Conservation (phyloP, 192 early-diverging fungal species). For the Coemansia sp. region DNA sequence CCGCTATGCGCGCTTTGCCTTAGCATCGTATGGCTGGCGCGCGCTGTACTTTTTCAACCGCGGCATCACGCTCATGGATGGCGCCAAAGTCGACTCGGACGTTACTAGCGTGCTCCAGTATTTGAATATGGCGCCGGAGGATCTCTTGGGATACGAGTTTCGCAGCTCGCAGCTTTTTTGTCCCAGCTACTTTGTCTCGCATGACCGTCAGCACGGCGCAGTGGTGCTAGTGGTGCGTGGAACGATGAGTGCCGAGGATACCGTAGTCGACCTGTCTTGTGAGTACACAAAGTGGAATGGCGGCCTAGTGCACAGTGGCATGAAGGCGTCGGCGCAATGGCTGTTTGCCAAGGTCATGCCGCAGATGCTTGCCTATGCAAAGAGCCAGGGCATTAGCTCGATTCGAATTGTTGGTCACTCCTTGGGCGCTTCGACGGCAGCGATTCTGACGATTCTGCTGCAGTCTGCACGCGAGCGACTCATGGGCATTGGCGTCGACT, state of each 20-base stretch:
- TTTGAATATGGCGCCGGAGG: conserved; percentile 60
- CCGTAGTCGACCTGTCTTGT: conserved; percentile 72
- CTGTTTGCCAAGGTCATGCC: conserved; percentile 67
- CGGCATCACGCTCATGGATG: conserved; percentile 67
- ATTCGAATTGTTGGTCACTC: conserved; percentile 76
- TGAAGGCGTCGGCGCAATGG: conserved; percentile 75
- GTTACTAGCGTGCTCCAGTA: conserved; percentile 64
- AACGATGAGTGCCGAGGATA: conserved; percentile 73
- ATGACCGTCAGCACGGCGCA: conserved; percentile 61
- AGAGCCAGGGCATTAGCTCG: conserved; percentile 47
- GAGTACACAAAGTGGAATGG: conserved; percentile 78
- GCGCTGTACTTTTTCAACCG: conserved; percentile 73
- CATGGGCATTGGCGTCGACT: conserved; percentile 31
- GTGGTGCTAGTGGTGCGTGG: conserved; percentile 69
- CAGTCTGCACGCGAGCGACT: conserved; percentile 52
- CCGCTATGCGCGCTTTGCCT: conserved; percentile 59
- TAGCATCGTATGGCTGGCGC: conserved; percentile 72
- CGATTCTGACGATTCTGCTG: conserved; percentile 72
- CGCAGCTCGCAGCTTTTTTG: conserved; percentile 63
- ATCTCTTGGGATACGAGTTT: conserved; percentile 69
- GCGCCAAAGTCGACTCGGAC: conserved; percentile 65
- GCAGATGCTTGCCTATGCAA: conserved; percentile 59
- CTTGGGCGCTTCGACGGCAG: conserved; percentile 69
- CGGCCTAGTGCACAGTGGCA: conserved; percentile 73
- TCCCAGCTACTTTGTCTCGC: conserved; percentile 69